Evolutionary conservation across 495 filamentous ascomycete genomes (phyloP).

Genomic region (Hypoxylon cercidicola): DNA sequence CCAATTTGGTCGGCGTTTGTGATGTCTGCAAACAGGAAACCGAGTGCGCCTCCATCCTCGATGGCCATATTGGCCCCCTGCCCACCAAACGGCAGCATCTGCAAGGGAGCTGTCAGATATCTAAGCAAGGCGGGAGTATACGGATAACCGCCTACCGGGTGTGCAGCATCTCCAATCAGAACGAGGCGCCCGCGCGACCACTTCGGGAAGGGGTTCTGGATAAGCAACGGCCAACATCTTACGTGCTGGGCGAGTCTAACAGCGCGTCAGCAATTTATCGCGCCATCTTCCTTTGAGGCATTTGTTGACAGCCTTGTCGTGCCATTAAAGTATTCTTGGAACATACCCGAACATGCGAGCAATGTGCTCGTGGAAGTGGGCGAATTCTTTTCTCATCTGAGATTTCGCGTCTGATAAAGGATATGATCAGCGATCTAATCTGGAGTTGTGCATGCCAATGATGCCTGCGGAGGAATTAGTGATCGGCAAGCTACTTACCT

Average conservation of each 20-base stretch:
- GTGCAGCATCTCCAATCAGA: conserved; percentile 58
- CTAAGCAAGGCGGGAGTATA: too few species aligned
- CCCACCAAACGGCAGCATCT: conserved; percentile 32
- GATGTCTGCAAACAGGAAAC: conserved; percentile 7
- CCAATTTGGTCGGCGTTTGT: conserved; percentile 3
- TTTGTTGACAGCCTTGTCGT: conserved; percentile 42
- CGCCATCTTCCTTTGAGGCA: too few species aligned
- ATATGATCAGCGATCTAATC: too few species aligned
- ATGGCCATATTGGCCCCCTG: conserved; percentile 30
- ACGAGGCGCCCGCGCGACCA: conserved; percentile 50
- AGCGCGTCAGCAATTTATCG: too few species aligned
- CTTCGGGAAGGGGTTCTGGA: conserved; percentile 39
- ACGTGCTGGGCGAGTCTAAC: too few species aligned
- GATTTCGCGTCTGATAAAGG: conserved; percentile 18
- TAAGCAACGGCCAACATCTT: conserved; percentile 51
- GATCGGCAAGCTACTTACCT: not conserved
- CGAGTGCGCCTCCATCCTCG: conserved; percentile 22
- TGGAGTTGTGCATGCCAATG: too few species aligned
- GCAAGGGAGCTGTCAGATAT: too few species aligned
- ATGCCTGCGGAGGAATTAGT: too few species aligned
- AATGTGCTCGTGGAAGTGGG: conserved; percentile 22
- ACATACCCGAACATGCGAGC: not conserved
- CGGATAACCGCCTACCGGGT: conserved; percentile 38
- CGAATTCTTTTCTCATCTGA: conserved; percentile 29
- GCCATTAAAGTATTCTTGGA: conserved; percentile 9